A percentile compares a stretch with the other conserved stretches of the same genome.
Evolutionary conservation across 2,329 filamentous ascomycete genomes (phyloP).

Genomic region (Fusarium subglutinans): DNA sequence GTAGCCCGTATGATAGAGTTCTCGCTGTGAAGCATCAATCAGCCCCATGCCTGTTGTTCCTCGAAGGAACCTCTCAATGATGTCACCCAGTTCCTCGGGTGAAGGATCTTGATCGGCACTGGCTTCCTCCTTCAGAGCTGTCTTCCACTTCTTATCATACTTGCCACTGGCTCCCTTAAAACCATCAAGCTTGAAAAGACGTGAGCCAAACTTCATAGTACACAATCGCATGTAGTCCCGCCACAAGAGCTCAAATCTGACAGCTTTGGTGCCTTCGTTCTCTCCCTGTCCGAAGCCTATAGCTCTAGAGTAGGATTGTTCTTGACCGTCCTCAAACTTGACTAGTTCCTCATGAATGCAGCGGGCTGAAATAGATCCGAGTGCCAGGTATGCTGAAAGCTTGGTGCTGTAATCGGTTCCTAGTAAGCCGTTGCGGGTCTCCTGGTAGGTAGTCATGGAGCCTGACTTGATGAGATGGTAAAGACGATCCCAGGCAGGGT

Average conservation of each 20-base stretch:
- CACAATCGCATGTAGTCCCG: constrained; percentile 84
- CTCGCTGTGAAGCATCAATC: constrained; percentile 80
- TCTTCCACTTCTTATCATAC: constrained; percentile 60
- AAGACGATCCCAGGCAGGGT: constrained; percentile 65
- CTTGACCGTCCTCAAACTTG: constrained; percentile 73
- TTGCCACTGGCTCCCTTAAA: constrained; percentile 61
- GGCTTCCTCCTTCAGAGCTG: constrained; percentile 47
- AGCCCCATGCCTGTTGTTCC: constrained; percentile 79
- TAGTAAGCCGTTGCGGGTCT: constrained; percentile 75
- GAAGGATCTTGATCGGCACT: constrained; percentile 50
- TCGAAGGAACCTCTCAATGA: constrained; percentile 67
- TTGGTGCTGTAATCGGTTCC: constrained; percentile 80
- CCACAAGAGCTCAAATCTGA: constrained; percentile 81
- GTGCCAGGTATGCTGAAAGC: constrained; percentile 75
- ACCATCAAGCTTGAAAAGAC: constrained; percentile 72
- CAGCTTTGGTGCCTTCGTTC: constrained; percentile 73
- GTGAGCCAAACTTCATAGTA: constrained; percentile 72
- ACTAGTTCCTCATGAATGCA: constrained; percentile 75
- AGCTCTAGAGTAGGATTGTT: constrained; percentile 50
- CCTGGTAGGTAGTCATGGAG: constrained; percentile 71
- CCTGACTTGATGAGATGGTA: constrained; percentile 68
- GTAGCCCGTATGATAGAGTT: constrained; percentile 79
- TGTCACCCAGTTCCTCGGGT: constrained; percentile 55
- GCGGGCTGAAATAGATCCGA: constrained; percentile 77
- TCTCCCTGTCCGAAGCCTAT: constrained; percentile 74